A percentile compares a stretch with the other conserved stretches of the same genome.
These are phyloP conservation scores for Hymenoscyphus repandus DNA, from an alignment of 2,329 filamentous ascomycete genomes.

Conservation along the genomic window DNA sequence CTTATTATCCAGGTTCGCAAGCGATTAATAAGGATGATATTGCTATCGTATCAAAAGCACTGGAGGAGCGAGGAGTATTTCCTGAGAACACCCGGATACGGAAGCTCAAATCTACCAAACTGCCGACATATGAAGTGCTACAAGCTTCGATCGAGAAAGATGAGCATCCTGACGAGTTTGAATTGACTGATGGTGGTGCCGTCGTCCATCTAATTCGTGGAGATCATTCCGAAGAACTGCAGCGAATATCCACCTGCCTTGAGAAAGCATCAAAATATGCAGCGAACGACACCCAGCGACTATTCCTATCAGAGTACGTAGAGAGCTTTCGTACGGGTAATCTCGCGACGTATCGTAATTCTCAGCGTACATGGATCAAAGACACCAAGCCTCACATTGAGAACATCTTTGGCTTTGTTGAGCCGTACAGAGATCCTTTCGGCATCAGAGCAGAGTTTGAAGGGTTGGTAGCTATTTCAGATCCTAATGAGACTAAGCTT, in stretches of 20 bases:
- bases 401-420: constrained; percentile 56
- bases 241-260: constrained; percentile 42
- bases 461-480: constrained; percentile 55
- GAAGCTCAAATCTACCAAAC: constrained; percentile 31
- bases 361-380: constrained; percentile 51
- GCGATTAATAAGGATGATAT: constrained; percentile 48
- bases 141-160: constrained; percentile 29
- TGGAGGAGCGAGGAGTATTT: constrained; percentile 45
- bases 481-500: constrained; percentile 54
- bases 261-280: constrained; percentile 43
- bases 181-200: neutral
- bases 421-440: constrained; percentile 57
- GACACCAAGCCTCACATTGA: constrained; percentile 53
- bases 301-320: constrained; percentile 47
- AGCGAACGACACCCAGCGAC: constrained; percentile 46
- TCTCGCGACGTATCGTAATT: constrained; percentile 49
- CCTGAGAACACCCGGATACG: constrained; percentile 54
- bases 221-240: constrained; percentile 47
- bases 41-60: constrained; percentile 42
- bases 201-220: constrained; percentile 31
- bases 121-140: constrained; percentile 44
- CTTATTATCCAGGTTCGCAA: constrained; percentile 50
- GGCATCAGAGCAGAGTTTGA: constrained; percentile 56
- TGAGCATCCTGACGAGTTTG: neutral
- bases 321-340: constrained; percentile 52